Conservation (phyloP, 2,329 filamentous ascomycete genomes). For the Penicillium sp. region DNA sequence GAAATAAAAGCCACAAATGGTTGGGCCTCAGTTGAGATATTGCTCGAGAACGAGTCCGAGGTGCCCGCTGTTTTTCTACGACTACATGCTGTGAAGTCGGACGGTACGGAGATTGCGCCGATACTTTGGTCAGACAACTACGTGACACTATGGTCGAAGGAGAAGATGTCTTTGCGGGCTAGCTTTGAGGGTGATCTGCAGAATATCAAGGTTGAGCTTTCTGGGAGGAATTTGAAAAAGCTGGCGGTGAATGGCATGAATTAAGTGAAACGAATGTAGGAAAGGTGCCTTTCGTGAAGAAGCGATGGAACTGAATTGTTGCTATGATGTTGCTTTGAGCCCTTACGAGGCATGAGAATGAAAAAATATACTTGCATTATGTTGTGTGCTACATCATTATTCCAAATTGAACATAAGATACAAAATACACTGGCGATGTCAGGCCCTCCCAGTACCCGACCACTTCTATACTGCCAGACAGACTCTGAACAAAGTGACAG, state of each 20-base stretch:
- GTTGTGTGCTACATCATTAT: no score
- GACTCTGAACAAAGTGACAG: no score
- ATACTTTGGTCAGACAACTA: constrained; percentile 64
- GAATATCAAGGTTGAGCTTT: constrained; percentile 16
- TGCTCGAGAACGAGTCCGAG: constrained; percentile 52
- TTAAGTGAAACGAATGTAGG: background rate
- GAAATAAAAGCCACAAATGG: background rate
- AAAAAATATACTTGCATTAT: no score
- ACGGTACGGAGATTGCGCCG: constrained; percentile 49
- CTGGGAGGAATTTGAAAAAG: constrained; percentile 24
- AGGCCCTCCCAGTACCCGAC: no score
- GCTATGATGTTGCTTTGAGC: no score
- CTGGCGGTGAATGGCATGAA: background rate
- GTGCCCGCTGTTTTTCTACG: constrained; percentile 60
- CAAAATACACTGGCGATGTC: no score
- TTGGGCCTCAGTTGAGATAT: constrained; percentile 31
- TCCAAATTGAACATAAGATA: no score
- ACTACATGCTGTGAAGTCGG: constrained; percentile 49
- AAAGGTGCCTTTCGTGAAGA: background rate
- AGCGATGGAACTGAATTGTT: background rate
- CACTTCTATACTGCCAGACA: no score
- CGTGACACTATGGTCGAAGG: constrained; percentile 58
- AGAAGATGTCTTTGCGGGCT: constrained; percentile 47
- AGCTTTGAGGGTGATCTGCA: constrained; percentile 15
- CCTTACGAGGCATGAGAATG: no score